Percentiles rank a stretch among this genome's conserved stretches.
These are phyloP conservation scores for Rubia yunnanensis DNA, from an alignment of 257 asterid species.

Conservation along the genomic window DNA sequence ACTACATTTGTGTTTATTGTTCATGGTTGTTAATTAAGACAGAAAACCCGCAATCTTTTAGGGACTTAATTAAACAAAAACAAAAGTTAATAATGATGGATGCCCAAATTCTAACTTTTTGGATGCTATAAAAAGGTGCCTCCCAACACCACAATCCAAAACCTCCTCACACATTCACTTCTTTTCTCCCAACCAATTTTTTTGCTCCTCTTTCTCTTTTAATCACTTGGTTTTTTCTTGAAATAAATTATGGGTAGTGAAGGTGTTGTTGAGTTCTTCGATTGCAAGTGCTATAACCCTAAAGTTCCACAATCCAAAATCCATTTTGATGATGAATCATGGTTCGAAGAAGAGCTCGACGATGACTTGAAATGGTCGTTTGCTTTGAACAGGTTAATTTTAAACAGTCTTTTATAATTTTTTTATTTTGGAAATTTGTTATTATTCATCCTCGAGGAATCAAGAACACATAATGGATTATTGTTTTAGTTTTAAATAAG, in stretches of 20 bases:
- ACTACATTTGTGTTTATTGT: no score
- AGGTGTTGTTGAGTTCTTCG: slow-evolving; percentile 38
- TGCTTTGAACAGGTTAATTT: slow-evolving; percentile 62
- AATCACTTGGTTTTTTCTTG: background rate
- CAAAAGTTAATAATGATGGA: slow-evolving; percentile 1
- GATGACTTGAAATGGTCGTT: slow-evolving; percentile 93
- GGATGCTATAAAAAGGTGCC: slow-evolving; percentile 12
- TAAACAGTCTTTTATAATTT: no score
- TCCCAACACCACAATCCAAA: background rate
- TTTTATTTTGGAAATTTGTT: no score
- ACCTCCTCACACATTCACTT: slow-evolving; percentile 6
- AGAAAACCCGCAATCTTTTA: slow-evolving; percentile 3
- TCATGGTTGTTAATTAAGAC: background rate
- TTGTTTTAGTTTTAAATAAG: no score
- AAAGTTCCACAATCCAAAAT: slow-evolving; percentile 29
- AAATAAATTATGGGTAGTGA: slow-evolving; percentile 43
- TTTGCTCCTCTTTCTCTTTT: background rate
- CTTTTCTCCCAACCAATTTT: background rate
- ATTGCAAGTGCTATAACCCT: slow-evolving; percentile 35
- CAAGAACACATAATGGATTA: no score
- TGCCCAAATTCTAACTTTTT: slow-evolving; percentile 6
- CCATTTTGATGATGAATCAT: slow-evolving; percentile 20
- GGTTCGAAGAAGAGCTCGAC: slow-evolving; percentile 96
- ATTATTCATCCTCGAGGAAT: no score
- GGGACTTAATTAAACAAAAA: background rate